Base-by-base conservation (phyloP, 352 stramenopile species). In the Pythium oligandrum region DNA sequence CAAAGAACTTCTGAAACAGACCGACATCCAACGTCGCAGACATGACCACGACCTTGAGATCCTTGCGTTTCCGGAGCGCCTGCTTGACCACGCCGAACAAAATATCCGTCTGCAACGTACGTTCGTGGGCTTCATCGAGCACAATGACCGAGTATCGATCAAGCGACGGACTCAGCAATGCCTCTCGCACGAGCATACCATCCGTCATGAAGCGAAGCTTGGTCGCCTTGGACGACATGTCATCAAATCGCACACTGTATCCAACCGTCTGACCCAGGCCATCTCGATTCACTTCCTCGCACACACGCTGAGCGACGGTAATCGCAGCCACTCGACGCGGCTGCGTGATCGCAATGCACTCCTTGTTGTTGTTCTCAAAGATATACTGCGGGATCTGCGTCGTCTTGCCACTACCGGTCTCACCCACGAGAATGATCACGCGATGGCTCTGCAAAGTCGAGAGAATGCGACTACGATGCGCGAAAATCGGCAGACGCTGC, bases 11-110 rank as follows among this genome's bases (percentile, higher is more conserved):
- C 48, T 82, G 65, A 71, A 99, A 99, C 4, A 96, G 81, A 48
- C 78, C 67, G 33, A 98, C 86, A 58, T 99, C 90, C 31, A 99
- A 71, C 36, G 96, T 99, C 40, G 97, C 97, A n/a, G 92, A 98
- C 95, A 99, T 99, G 55, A 99, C 92, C 32, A 99, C 84, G 8
- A 99, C 83, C 55, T 90, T 93, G n/a, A 99, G 72, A 53, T 94
- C 75, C 40, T 73, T 82, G 37, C 86, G 78, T 57, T 83, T 86
- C 40, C 83, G 64, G 66, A 94, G 70, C 26, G 87, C 88, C 12
- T 74, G 79, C 71, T 93, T 90, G 45, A 93, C 76, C 59, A 98
- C 90, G 5, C 80, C 72, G 58, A 90, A 91, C 38, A 97, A 64
- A 53, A 98, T 97, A 61, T 95, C 85, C n/a, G 83, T 95, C 70